Evolutionary conservation across 2,329 filamentous ascomycete species (phyloP).

Genomic region (Xylaria sp.): DNA sequence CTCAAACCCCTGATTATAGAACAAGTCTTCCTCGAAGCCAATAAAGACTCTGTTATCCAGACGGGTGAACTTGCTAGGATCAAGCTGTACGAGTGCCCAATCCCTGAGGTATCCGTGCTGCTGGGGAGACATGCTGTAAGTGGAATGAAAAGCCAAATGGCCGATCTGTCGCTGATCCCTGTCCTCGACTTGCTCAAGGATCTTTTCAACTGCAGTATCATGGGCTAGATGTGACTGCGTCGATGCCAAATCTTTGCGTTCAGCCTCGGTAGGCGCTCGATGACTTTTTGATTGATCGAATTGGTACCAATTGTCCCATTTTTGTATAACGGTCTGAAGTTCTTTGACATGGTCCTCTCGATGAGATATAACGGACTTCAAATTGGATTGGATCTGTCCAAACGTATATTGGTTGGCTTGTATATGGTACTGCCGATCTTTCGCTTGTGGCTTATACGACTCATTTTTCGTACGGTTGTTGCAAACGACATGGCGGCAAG

Average conservation of each 20-base stretch:
- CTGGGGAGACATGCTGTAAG: neutral
- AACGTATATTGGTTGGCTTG: neutral
- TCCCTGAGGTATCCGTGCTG: neutral
- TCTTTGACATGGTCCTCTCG: neutral
- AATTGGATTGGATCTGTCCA: neutral
- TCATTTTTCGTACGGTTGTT: neutral
- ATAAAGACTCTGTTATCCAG: neutral
- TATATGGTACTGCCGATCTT: neutral
- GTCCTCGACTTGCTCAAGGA: neutral
- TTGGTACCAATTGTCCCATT: conserved; percentile 6
- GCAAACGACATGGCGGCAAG: conserved; percentile 4
- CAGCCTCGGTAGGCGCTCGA: neutral
- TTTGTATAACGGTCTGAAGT: neutral
- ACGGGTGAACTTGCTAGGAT: neutral
- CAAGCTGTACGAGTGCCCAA: conserved; percentile 14
- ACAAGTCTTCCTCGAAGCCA: neutral
- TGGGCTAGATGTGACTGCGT: neutral
- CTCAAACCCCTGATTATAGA: no score
- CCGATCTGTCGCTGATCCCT: neutral
- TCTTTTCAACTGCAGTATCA: neutral
- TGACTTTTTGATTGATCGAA: neutral
- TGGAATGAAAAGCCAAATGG: neutral
- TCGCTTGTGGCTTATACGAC: neutral
- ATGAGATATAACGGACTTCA: neutral
- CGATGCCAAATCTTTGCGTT: neutral